Base-by-base conservation (phyloP, 306 rosid species). In the Casuarina cunninghamiana region DNA sequence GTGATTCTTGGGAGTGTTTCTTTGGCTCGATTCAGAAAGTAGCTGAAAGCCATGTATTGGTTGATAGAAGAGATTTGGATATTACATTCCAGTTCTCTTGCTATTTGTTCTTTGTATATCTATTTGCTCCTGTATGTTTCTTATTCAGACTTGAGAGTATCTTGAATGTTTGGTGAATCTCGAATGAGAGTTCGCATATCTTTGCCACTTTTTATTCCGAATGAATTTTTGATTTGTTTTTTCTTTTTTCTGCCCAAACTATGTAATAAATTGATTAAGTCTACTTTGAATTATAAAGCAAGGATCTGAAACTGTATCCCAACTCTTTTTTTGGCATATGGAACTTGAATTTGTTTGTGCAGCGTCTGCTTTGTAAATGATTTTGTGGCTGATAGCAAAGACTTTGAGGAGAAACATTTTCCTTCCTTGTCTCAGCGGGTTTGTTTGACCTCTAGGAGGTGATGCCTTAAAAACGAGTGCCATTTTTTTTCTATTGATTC, bases 11-110 rank as follows among this genome's bases (percentile, higher is more conserved):
- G 41, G 71, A 41, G 71, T 42, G 35, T 35, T 41, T 35, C 6
- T 61, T 66, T 32, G 49, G 48, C 42, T 66, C 21, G 71, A 66
- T 66, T 32, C 12, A 66, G 50, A 66, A 66, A 66, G 13, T 42
- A 10, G 6, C 3, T 3, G 11, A 46, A 46, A 66, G 48, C n/a
- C 71, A 9, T 17, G 50, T 17, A n/a, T 42, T 42, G 15, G 35
- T 32, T 61, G 68, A 37, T 32, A 35, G 68, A 61, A 61, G 68
- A 41, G 71, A 66, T 42, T 66, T 13, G 10, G 49, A n/a, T 17
- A 43, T 66, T 66, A 16, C 50, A 9, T 66, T 66, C 17, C 49
- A 65, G 70, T 39, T 9, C 10, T 4, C 8, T 63, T 41, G 32
- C 32, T 26, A 26, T 39, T 65, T 39, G 5, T 26, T 13, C 44